Conservation (phyloP, 768 basidiomycete species). For the Glaciozyma antarctica region DNA sequence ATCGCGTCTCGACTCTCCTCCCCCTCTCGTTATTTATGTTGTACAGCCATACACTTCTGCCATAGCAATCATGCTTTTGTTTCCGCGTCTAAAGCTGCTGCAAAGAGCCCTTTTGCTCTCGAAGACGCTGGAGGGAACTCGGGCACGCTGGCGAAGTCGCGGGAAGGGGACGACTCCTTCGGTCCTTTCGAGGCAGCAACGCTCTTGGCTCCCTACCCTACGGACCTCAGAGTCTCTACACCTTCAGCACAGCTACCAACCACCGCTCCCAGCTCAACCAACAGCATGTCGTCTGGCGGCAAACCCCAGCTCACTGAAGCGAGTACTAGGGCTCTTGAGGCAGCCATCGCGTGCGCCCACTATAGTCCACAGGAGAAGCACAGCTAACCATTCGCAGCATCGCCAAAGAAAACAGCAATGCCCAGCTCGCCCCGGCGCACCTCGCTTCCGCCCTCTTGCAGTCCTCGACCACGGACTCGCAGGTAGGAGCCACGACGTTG, state of each 20-base stretch:
- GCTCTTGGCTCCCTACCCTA: too few species aligned
- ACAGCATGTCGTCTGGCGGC: background rate
- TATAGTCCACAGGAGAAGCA: slow-evolving; percentile 37
- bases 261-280: background rate
- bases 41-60: too few species aligned
- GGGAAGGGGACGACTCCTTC: too few species aligned
- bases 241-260: too few species aligned
- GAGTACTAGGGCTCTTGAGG: background rate
- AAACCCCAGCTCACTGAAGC: slow-evolving; percentile 11
- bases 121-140: too few species aligned
- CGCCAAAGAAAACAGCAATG: slow-evolving; percentile 25
- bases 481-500: background rate
- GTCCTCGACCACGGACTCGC: slow-evolving; percentile 42
- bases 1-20: background rate
- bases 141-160: too few species aligned
- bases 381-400: slow-evolving; percentile 49
- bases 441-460: slow-evolving; percentile 71
- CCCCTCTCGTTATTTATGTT: background rate
- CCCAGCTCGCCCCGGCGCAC: slow-evolving; percentile 53
- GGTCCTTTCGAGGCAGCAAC: too few species aligned
- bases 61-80: too few species aligned
- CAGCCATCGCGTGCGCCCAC: slow-evolving; percentile 15
- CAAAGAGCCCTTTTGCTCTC: too few species aligned
- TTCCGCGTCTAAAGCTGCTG: too few species aligned
- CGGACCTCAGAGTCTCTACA: too few species aligned